A percentile compares a stretch with the other conserved stretches of the same genome.
phyloP scores from a whole-genome alignment of 2,329 filamentous ascomycete species.

The Fusarium paranaense region DNA sequence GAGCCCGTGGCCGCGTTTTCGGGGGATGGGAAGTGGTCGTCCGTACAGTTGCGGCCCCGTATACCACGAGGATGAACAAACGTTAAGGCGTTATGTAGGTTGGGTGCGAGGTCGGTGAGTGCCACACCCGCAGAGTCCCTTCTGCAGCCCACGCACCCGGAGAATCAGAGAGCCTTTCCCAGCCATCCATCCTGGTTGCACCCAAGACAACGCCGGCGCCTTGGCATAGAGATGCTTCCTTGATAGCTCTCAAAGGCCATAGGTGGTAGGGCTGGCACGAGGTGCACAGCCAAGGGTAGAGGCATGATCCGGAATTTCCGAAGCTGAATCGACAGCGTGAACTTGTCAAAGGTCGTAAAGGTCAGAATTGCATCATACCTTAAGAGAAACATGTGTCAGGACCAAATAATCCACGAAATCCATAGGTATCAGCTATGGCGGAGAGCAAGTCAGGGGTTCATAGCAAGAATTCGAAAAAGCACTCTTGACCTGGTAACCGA shows the following conservation, averaged over 20 bases:
- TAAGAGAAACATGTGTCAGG: background rate
- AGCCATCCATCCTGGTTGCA: background rate
- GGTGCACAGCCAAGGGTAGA: background rate
- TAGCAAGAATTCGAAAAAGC: background rate
- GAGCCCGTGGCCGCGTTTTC: background rate
- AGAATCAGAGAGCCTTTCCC: background rate
- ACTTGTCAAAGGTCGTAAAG: background rate
- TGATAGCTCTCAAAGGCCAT: background rate
- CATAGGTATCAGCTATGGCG: background rate
- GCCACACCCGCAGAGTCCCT: background rate
- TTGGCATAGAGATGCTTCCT: background rate
- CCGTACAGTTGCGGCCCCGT: background rate
- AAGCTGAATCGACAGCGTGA: background rate
- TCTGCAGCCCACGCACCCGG: background rate
- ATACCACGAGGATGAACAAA: background rate
- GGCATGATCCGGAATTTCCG: background rate
- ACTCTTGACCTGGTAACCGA: slow-evolving; percentile 15
- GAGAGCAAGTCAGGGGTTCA: background rate
- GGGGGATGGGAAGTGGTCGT: background rate
- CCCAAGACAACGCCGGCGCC: background rate
- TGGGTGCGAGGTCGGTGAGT: background rate
- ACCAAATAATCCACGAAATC: background rate
- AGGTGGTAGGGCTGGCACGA: background rate
- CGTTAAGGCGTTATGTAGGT: background rate
- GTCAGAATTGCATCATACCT: background rate